Evolutionary conservation across 306 rosid genomes (phyloP).

Genomic region (Phaseolus lunatus): DNA sequence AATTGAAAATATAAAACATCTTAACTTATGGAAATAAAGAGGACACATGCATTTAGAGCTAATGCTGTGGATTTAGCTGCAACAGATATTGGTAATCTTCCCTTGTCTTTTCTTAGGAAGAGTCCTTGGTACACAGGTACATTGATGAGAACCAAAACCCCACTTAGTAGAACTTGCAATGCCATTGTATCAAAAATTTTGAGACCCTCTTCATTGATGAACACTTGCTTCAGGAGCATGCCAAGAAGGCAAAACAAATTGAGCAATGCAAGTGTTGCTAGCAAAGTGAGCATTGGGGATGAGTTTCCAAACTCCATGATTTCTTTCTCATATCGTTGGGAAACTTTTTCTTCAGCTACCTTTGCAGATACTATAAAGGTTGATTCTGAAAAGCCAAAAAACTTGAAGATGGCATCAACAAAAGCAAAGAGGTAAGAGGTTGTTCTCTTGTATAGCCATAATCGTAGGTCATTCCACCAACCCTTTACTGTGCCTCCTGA

Average conservation of each 20-base stretch:
- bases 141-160: slow-evolving; percentile 61
- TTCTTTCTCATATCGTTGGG: slow-evolving; percentile 59
- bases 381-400: slow-evolving; percentile 49
- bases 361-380: slow-evolving; percentile 62
- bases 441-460: slow-evolving; percentile 78
- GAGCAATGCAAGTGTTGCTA: slow-evolving; percentile 64
- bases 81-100: slow-evolving; percentile 59
- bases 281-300: slow-evolving; percentile 60
- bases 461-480: slow-evolving; percentile 77
- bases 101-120: slow-evolving; percentile 67
- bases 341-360: slow-evolving; percentile 62
- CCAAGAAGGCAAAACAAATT: slow-evolving; percentile 65
- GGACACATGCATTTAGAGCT: slow-evolving; percentile 36
- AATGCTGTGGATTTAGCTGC: slow-evolving; percentile 42
- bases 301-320: slow-evolving; percentile 72
- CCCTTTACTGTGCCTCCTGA: slow-evolving; percentile 69
- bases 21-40: not conserved
- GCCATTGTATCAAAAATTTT: slow-evolving; percentile 46
- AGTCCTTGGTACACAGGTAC: slow-evolving; percentile 70
- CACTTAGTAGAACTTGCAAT: slow-evolving; percentile 62
- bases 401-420: slow-evolving; percentile 32
- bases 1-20: not conserved
- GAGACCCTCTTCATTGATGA: slow-evolving; percentile 36
- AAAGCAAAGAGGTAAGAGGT: slow-evolving; percentile 59
- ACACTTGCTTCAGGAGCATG: slow-evolving; percentile 46